Evolutionary conservation across 1,284 basidiomycete species (phyloP).

Genomic region (Puccinia triticina): DNA sequence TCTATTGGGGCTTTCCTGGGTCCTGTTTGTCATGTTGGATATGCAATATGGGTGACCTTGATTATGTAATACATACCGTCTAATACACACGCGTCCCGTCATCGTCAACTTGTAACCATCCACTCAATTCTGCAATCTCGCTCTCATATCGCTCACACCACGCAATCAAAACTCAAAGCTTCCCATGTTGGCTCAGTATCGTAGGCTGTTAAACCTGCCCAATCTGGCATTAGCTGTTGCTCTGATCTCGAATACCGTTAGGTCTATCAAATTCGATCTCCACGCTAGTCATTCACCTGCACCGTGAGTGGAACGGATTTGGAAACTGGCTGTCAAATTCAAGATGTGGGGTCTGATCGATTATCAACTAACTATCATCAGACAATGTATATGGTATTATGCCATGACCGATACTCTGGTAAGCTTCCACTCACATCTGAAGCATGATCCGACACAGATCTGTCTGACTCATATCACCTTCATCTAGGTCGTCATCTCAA

Average conservation of each 20-base stretch:
- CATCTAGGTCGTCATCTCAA: constrained; percentile 40
- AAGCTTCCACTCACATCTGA: constrained; percentile 58
- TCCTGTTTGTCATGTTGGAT: too few species aligned
- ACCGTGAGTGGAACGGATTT: constrained; percentile 20
- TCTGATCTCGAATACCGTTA: background rate
- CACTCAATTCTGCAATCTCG: background rate
- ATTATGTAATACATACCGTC: too few species aligned
- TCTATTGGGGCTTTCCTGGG: too few species aligned
- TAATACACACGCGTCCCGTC: too few species aligned
- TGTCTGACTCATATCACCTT: constrained; percentile 35
- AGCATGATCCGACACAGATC: constrained; percentile 33
- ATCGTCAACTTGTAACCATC: too few species aligned
- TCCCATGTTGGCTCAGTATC: background rate
- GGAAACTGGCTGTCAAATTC: background rate
- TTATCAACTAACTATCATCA: constrained; percentile 6
- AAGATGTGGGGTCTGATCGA: constrained; percentile 17
- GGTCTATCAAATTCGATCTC: constrained; percentile 44
- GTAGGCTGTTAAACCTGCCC: background rate
- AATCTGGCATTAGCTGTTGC: background rate
- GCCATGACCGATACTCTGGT: constrained; percentile 79
- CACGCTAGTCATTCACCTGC: constrained; percentile 28
- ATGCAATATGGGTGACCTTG: too few species aligned
- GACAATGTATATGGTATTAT: constrained; percentile 85
- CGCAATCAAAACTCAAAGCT: background rate
- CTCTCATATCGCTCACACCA: background rate